Base-by-base conservation (phyloP, 257 asterid genomes). In the Primulina tabacum region DNA sequence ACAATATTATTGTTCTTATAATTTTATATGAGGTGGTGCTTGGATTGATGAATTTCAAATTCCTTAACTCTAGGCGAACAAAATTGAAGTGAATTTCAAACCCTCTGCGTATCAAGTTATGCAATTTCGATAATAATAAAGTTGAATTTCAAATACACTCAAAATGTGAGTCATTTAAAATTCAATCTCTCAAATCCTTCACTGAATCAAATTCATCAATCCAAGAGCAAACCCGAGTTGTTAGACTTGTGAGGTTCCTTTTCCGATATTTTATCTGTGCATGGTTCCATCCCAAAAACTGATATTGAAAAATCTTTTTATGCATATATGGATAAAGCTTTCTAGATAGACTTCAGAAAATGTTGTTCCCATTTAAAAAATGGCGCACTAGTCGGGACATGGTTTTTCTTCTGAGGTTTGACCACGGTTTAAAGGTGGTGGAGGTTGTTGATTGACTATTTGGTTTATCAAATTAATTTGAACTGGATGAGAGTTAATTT, bases 1-100 rank as follows among this genome's bases (percentile, higher is more conserved):
- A 60, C 55, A 64, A 52, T 47, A 52, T 47, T 59, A n/a, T 16
- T 38, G 29, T 43, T 30, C 29, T 21, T 67, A 67, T 68, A 47
- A 59, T 61, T 60, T 34, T 62, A 52, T 60, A 63, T 9, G 64
- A 62, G 30, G 34, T 32, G 4, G 34, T 32, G 34, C 34, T 32
- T 4, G 5, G 33, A 30, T 32, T 32, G 34, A 32, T 32, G 5
- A 5, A 32, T 32, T 32, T 32, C 6, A 5, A 32, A 32, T 32
- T 32, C 34, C 6, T 30, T 4, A 0, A 32, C 34, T 32, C 4
- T 32, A 4, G 34, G 4, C 6, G 6, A 32, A 32, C 34, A 32
- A 32, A 32, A 4, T 32, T 32, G 34, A 32, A 32, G 34, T 4
- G 34, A 32, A 32, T 32, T 32, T 32, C 34, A 5, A 32, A 32